Percentiles rank a stretch among this genome's conserved stretches.
Evolutionary conservation across 306 rosid genomes (phyloP).

Genomic region (Calophaca sinica): DNA sequence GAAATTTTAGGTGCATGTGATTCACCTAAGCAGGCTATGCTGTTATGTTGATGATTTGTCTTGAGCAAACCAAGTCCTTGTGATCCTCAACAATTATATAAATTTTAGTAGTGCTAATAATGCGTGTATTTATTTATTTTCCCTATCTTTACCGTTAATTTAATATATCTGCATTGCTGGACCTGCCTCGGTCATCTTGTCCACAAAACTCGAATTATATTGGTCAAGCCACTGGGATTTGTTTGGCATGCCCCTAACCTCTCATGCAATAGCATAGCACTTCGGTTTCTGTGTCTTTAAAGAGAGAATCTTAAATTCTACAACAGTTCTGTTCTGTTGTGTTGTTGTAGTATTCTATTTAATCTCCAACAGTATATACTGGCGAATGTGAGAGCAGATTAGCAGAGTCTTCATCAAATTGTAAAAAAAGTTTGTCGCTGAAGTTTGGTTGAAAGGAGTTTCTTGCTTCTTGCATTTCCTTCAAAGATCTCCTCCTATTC

Average conservation of each 20-base stretch:
- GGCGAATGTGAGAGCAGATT: slow-evolving; percentile 66
- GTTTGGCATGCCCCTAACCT: slow-evolving; percentile 76
- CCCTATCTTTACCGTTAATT: slow-evolving; percentile 45
- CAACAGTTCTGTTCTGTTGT: slow-evolving; percentile 41
- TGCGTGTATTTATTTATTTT: slow-evolving; percentile 37
- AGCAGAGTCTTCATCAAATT: slow-evolving; percentile 55
- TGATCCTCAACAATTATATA: slow-evolving; percentile 63
- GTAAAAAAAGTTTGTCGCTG: slow-evolving; percentile 47
- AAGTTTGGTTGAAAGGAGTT: slow-evolving; percentile 28
- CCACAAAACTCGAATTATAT: slow-evolving; percentile 86
- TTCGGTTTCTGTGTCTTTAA: slow-evolving; percentile 64
- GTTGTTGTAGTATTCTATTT: slow-evolving; percentile 20
- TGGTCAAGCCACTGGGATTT: slow-evolving; percentile 90
- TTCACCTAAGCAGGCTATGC: slow-evolving; percentile 66
- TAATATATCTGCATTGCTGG: slow-evolving; percentile 70
- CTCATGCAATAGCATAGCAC: slow-evolving; percentile 57
- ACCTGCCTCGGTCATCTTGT: slow-evolving; percentile 77
- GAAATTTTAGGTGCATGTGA: slow-evolving; percentile 81
- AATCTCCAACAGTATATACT: slow-evolving; percentile 51
- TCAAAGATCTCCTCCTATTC: slow-evolving; percentile 37
- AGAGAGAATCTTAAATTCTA: slow-evolving; percentile 68
- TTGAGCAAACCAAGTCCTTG: slow-evolving; percentile 58
- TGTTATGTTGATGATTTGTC: slow-evolving; percentile 71
- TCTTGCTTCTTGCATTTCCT: slow-evolving; percentile 39
- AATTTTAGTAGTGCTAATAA: slow-evolving; percentile 33